Base-by-base conservation (phyloP, 768 basidiomycete genomes). In the Chalciporus pseudorubinellus region DNA sequence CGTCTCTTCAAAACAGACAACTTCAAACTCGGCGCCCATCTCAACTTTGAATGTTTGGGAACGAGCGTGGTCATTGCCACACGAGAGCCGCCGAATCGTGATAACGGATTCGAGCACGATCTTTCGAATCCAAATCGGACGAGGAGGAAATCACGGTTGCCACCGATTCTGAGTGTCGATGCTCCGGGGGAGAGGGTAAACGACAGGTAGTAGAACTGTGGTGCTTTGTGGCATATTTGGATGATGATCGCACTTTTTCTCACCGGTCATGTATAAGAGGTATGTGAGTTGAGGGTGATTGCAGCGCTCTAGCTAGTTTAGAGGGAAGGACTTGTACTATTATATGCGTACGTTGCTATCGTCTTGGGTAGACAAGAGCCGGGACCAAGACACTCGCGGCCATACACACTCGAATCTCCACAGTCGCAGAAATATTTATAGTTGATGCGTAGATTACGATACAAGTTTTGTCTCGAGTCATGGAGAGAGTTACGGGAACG, bases 1-100 rank as follows among this genome's bases (percentile, higher is more conserved):
- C 80, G 84, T 18, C 70, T 87, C 61, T 86, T 80, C 78, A 84
- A 84, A 65, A 72, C 72, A 19, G 84, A 87, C 59, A 66, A 70
- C 14, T 81, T 87, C 64, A 84, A 82, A 60, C 59, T 87, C 14
- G 84, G 85, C 16, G 74, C 74, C 0, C 65, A 72, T 24, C 76
- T 87, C 28, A 74, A 80, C 52, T 87, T 86, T 51, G 74, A 74
- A 8, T 65, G 75, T 0, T 61, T 83, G 39, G 75, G 80, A 6
- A 60, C 59, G 31, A 79, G 74, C 58, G 68, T 83, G 61, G 62
- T 81, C 16, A 78, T 84, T 70, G 84, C 74, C 10, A 72, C 76
- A 52, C 59, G 47, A 4, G 57, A 59, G 36, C n/a, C n/a, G n/a
- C n/a, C n/a, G n/a, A n/a, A 26, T 26, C 3, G 9, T 26, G 26